These are phyloP conservation scores for Clonostachys sp. DNA, from an alignment of 2,329 filamentous ascomycete species.

Conservation along the genomic window DNA sequence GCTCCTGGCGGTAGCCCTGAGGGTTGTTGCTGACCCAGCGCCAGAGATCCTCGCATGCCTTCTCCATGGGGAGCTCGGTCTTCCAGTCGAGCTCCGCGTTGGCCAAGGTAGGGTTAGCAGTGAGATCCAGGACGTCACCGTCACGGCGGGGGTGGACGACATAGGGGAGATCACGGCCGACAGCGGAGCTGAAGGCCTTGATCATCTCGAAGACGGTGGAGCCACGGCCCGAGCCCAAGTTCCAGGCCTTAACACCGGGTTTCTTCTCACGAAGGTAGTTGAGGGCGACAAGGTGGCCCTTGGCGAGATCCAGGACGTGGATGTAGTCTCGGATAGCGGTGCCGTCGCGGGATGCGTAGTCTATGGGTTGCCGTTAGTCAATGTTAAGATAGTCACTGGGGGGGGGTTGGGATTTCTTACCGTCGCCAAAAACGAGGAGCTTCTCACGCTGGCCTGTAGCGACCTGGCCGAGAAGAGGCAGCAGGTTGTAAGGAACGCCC, in stretches of 20 bases:
- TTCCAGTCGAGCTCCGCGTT: conserved; percentile 91
- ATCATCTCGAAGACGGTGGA: conserved; percentile 98
- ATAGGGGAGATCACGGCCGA: conserved; percentile 82
- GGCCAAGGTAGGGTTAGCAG: conserved; percentile 82
- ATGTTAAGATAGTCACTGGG: neutral
- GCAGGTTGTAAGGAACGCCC: conserved; percentile 91
- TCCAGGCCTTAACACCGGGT: conserved; percentile 93
- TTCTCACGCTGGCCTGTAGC: conserved; percentile 94
- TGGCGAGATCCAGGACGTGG: conserved; percentile 85
- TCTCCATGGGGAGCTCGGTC: conserved; percentile 83
- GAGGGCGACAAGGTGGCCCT: conserved; percentile 82
- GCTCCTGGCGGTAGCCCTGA: conserved; percentile 86
- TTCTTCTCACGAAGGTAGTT: conserved; percentile 81
- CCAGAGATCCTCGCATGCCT: conserved; percentile 93
- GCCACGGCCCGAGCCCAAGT: conserved; percentile 88
- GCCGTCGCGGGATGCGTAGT: conserved; percentile 86
- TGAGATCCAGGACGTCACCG: conserved; percentile 92
- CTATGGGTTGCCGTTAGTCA: conserved; percentile 36
- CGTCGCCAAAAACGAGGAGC: conserved; percentile 89
- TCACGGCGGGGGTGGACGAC: conserved; percentile 76
- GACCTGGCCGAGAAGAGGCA: conserved; percentile 91
- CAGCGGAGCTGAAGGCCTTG: conserved; percentile 84
- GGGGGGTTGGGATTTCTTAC: conserved; percentile 47
- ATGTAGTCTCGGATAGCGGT: conserved; percentile 98
- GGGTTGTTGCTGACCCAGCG: conserved; percentile 97